These are phyloP conservation scores for Wickerhamomyces bisporus DNA, from an alignment of 805 yeast genomes.

Conservation along the genomic window DNA sequence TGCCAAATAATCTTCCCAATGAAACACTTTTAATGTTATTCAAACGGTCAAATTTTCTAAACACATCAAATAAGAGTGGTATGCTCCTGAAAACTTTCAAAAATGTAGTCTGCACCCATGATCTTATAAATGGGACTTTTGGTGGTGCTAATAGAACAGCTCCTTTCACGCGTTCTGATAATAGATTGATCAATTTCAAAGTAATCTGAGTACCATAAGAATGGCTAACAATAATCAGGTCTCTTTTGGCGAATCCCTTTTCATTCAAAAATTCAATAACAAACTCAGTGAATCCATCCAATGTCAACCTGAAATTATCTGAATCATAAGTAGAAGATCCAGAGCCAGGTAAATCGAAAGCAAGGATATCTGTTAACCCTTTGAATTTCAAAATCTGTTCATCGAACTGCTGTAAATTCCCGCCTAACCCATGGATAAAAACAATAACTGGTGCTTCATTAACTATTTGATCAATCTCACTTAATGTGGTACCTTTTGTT, in stretches of 20 bases:
- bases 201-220: constrained; percentile 66
- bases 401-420: constrained; percentile 82
- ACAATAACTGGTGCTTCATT: constrained; percentile 53
- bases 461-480: constrained; percentile 20
- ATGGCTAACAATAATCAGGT: constrained; percentile 54
- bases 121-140: constrained; percentile 13
- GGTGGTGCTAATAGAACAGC: constrained; percentile 47
- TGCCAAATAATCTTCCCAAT: constrained; percentile 15
- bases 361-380: constrained; percentile 56
- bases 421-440: constrained; percentile 87
- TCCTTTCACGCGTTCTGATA: constrained; percentile 6
- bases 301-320: constrained; percentile 7
- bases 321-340: constrained; percentile 36
- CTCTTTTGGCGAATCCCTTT: constrained; percentile 10
- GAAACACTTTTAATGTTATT: constrained; percentile 20
- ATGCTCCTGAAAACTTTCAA: constrained; percentile 2
- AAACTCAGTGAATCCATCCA: constrained; percentile 14
- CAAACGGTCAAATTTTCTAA: constrained; percentile 21
- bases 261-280: constrained; percentile 8
- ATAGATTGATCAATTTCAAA: constrained; percentile 30
- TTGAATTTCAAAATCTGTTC: constrained; percentile 54
- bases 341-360: constrained; percentile 86
- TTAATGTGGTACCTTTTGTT: not conserved
- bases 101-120: constrained; percentile 1
- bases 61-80: constrained; percentile 16